Evolutionary conservation across 2,329 filamentous ascomycete genomes (phyloP), one percentile per base, ranked within the genome.

Genomic region (Colletotrichum agaves): DNA sequence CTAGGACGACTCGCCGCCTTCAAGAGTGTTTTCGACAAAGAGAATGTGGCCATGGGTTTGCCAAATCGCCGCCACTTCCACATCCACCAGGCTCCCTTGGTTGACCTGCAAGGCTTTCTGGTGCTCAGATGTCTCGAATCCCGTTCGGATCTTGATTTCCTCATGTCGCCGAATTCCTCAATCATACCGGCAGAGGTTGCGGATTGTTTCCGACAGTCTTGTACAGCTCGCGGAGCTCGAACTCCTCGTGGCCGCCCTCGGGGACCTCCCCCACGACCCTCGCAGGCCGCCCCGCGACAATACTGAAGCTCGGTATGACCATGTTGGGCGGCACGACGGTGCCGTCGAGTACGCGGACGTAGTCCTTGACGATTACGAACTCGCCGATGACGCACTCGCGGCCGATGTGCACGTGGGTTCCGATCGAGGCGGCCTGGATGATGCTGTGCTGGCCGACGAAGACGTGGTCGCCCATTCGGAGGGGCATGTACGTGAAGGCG

Each of bases 391-490:
- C 90, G 70, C 90, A 93, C 58, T 90, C 88, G 62, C 86, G 85
- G 21, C 94, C 94, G 69, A 99, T 92, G 76, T 93, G 88, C 15
- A 98, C 94, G 79, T 98, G 93, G 72, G 87, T 93, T 2, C 93
- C 92, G 61, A 99, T 88, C 39, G 88, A 87, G 6, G 94, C 93
- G 0, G 95, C 93, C 76, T 96, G 93, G 41, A 99, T 87, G 43
- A 95, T 88, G 41, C 90, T 89, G 37, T 84, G 83, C 74, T 88
- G 85, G 66, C 93, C 94, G 56, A 99, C 87, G 79, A 95, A 98
- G 70, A 98, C 94, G 80, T 98, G 95, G 78, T 98, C 94, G 50
- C 94, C 94, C 71, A 99, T 92, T 69, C 96, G 93, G 73, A 98
- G 90, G 8, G 94, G 94, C 78, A 95, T 95, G 80, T 94, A 93